phyloP scores from a whole-genome alignment of 805 yeast species.

The Nakazawaea ishiwadae region DNA sequence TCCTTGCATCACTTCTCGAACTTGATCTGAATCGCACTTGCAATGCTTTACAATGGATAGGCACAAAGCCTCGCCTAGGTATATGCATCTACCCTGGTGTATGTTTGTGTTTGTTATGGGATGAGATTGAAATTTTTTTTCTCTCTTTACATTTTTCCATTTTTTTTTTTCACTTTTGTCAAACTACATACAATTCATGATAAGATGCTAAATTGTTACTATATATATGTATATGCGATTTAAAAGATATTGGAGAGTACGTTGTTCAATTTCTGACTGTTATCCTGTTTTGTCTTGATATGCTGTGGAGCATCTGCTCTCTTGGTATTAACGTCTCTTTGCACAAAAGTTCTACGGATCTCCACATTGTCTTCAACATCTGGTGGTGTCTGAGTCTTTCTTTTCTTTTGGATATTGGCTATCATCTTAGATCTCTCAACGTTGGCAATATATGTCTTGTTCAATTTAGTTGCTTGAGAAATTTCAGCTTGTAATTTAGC shows the following conservation, averaged over 20 bases:
- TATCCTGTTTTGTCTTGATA: conserved; percentile 34
- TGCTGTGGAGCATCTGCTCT: conserved; percentile 57
- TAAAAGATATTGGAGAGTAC: conserved; percentile 53
- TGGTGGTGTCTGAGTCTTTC: conserved; percentile 26
- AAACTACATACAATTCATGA: too few species aligned
- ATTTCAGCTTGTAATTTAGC: conserved; percentile 84
- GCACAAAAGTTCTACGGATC: conserved; percentile 61
- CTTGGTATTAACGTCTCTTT: conserved; percentile 60
- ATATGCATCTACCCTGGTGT: too few species aligned
- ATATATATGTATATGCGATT: not conserved
- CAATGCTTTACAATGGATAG: not conserved
- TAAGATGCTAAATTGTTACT: too few species aligned
- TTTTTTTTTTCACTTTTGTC: too few species aligned
- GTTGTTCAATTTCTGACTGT: conserved; percentile 33
- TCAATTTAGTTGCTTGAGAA: conserved; percentile 81
- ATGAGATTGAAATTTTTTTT: too few species aligned
- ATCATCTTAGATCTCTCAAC: conserved; percentile 85
- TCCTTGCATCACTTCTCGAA: conserved; percentile 1
- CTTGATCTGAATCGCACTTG: not conserved
- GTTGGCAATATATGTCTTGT: conserved; percentile 76
- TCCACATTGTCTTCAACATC: conserved; percentile 24
- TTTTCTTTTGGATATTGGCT: conserved; percentile 54
- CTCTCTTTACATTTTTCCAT: too few species aligned
- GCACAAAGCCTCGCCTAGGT: too few species aligned
- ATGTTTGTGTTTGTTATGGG: too few species aligned